These are phyloP conservation scores for Phytophthora pinifolia DNA, from an alignment of 352 stramenopile species.

Conservation along the genomic window DNA sequence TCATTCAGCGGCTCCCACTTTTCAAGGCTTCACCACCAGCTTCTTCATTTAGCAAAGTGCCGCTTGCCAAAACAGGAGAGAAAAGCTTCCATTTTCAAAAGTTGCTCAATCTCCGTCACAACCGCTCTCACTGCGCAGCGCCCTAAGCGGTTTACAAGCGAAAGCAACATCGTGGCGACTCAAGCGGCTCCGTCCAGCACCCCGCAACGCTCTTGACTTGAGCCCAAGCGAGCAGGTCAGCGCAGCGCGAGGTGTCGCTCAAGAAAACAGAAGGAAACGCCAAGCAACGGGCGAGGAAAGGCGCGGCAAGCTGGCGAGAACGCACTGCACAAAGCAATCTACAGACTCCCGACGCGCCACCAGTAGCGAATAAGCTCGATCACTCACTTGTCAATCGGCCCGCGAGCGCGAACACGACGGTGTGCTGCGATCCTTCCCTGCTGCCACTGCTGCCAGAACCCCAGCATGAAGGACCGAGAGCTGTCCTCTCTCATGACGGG, in stretches of 20 bases:
- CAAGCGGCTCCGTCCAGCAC: slow-evolving; percentile 12
- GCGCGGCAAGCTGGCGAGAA: slow-evolving; percentile 19
- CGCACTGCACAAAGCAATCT: slow-evolving; percentile 13
- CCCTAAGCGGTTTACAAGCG: too few relatives aligned
- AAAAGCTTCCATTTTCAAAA: background rate
- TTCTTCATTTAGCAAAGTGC: too few relatives aligned
- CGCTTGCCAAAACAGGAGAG: background rate
- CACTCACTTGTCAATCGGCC: slow-evolving; percentile 26
- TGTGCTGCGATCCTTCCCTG: background rate
- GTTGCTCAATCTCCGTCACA: background rate
- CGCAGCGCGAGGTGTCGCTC: background rate
- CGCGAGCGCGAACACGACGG: background rate
- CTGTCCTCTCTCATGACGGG: slow-evolving; percentile 20
- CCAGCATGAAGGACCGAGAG: slow-evolving; percentile 19
- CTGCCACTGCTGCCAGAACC: background rate
- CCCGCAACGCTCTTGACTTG: slow-evolving; percentile 6
- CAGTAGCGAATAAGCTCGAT: slow-evolving; percentile 22
- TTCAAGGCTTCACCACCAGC: too few relatives aligned
- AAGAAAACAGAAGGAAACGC: slow-evolving; percentile 30
- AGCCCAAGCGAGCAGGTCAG: background rate
- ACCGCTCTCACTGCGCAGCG: slow-evolving; percentile 1
- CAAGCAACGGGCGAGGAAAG: slow-evolving; percentile 35
- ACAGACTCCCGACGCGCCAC: background rate
- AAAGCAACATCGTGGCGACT: too few relatives aligned
- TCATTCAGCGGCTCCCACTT: too few relatives aligned